Conservation (phyloP, 2,329 filamentous ascomycete genomes). For the Fusarium sp. region DNA sequence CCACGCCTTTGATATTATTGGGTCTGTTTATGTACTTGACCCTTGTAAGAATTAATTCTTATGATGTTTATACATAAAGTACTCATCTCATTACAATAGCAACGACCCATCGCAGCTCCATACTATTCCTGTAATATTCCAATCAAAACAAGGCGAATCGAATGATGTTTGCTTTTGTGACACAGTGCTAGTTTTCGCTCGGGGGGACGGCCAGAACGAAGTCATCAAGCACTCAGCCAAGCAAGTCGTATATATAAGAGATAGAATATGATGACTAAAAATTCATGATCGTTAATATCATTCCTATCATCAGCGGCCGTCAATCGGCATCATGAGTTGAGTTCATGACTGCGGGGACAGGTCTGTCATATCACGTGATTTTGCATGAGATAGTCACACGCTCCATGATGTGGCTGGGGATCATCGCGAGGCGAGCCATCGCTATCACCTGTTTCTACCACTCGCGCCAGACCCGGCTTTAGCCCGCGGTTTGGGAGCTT, state of each 20-base stretch:
- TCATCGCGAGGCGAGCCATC: constrained; percentile 2
- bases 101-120: neutral
- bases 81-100: no score
- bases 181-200: constrained; percentile 34
- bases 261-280: no score
- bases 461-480: constrained; percentile 38
- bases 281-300: neutral
- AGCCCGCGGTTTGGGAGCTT: constrained; percentile 38
- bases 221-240: constrained; percentile 10
- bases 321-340: constrained; percentile 45
- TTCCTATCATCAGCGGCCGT: neutral
- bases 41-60: no score
- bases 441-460: constrained; percentile 33
- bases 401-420: constrained; percentile 46
- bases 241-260: neutral
- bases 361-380: constrained; percentile 39
- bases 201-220: constrained; percentile 7
- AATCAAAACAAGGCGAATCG: constrained; percentile 7
- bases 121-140: neutral
- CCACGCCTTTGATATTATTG: no score
- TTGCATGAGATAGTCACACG: constrained; percentile 39
- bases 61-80: no score
- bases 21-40: no score
- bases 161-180: constrained; percentile 36
- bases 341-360: constrained; percentile 46